Evolutionary conservation across 768 basidiomycete genomes (phyloP).

Genomic region (Austroboletus festivus): DNA sequence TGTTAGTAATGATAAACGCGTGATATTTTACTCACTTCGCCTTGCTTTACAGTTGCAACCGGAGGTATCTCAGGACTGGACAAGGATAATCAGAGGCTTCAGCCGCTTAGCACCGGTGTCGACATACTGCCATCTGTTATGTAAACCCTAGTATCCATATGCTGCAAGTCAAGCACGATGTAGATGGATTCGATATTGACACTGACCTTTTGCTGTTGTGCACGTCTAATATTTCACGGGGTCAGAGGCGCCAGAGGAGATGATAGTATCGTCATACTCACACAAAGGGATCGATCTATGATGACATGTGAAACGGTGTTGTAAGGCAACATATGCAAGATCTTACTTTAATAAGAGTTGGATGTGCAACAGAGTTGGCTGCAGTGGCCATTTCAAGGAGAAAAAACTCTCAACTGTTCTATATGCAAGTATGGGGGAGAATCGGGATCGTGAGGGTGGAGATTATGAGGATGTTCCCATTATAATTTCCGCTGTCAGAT

Average conservation of each 20-base stretch:
- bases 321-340: neutral
- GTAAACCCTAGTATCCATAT: slow-evolving; percentile 51
- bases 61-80: slow-evolving; percentile 65
- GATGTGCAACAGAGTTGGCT: slow-evolving; percentile 59
- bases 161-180: neutral
- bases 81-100: neutral
- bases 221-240: slow-evolving; percentile 33
- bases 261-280: slow-evolving; percentile 31
- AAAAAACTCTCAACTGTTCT: neutral
- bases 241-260: neutral
- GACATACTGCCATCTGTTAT: slow-evolving; percentile 74
- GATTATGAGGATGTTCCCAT: neutral
- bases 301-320: neutral
- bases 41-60: slow-evolving; percentile 57
- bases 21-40: slow-evolving; percentile 38
- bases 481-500: neutral
- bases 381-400: slow-evolving; percentile 55
- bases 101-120: neutral
- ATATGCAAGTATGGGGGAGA: neutral
- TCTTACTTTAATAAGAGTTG: slow-evolving; percentile 54
- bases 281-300: slow-evolving; percentile 68
- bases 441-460: neutral
- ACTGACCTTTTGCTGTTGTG: slow-evolving; percentile 55
- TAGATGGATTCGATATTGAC: neutral
- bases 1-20: neutral